phyloP scores from a whole-genome alignment of 345 rosid genomes.

The Raphanus raphanistrum region DNA sequence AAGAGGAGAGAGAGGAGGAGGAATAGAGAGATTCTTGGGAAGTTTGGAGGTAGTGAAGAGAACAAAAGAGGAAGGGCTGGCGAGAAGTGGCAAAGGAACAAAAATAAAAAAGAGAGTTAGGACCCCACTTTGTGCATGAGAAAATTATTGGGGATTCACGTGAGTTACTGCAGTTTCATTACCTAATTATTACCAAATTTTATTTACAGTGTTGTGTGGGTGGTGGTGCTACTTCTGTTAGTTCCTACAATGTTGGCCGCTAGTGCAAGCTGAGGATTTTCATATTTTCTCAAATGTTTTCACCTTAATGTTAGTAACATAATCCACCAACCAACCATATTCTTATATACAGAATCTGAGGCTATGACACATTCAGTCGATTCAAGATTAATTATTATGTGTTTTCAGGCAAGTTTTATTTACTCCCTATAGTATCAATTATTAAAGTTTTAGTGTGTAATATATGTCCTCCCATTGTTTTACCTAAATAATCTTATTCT shows the following conservation, averaged over 20 bases:
- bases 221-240: constrained; percentile 31
- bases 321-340: background rate
- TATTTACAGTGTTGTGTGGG: constrained; percentile 20
- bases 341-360: background rate
- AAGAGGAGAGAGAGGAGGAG: background rate
- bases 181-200: constrained; percentile 1
- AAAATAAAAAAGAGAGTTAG: background rate
- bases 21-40: constrained; percentile 40
- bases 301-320: background rate
- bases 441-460: background rate
- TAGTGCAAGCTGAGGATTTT: constrained; percentile 25
- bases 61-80: constrained; percentile 40
- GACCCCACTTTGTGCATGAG: constrained; percentile 44
- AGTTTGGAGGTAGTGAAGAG: constrained; percentile 45
- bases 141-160: constrained; percentile 38
- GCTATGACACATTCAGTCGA: background rate
- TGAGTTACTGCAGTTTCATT: constrained; percentile 35
- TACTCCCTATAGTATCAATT: background rate
- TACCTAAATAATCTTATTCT: no score
- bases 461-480: no score
- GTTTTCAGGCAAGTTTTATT: background rate
- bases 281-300: background rate
- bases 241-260: constrained; percentile 20
- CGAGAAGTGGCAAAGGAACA: constrained; percentile 32
- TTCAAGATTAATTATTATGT: background rate